These are phyloP conservation scores for Rossbeevera mucosa DNA, from an alignment of 768 basidiomycete species.

Conservation along the genomic window DNA sequence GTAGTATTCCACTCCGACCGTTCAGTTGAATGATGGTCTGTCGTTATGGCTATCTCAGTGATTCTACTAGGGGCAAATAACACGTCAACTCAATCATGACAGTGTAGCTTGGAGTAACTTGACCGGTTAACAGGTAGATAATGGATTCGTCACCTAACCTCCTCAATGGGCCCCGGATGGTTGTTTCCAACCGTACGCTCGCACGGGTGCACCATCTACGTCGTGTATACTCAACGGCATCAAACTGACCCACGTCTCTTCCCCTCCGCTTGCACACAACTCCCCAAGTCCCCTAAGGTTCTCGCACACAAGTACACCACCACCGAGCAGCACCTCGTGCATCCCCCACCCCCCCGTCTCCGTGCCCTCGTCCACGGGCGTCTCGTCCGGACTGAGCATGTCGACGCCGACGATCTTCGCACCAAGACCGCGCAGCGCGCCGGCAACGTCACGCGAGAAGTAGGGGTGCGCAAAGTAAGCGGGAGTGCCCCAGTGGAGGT, in stretches of 20 bases:
- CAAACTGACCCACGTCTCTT: conserved; percentile 46
- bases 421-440: conserved; percentile 44
- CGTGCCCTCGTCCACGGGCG: conserved; percentile 20
- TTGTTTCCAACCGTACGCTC: conserved; percentile 56
- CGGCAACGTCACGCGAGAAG: conserved; percentile 51
- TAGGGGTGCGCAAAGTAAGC: conserved; percentile 63
- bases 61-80: too few species aligned
- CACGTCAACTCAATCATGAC: too few species aligned
- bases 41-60: too few species aligned
- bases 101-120: too few species aligned
- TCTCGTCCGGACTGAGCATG: conserved; percentile 65
- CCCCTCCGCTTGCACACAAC: conserved; percentile 27
- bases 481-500: conserved; percentile 44
- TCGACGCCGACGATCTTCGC: conserved; percentile 60
- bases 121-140: too few species aligned
- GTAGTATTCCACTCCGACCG: not conserved
- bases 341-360: conserved; percentile 38
- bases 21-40: too few species aligned
- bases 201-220: conserved; percentile 66
- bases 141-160: too few species aligned
- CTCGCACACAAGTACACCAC: conserved; percentile 63
- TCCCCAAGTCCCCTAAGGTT: conserved; percentile 56
- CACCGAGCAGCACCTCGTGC: conserved; percentile 58
- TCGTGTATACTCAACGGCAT: conserved; percentile 55
- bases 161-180: too few species aligned